Percentiles rank a stretch among this genome's conserved stretches.
Evolutionary conservation across 352 stramenopile species (phyloP).

Genomic region (Pythium aquatile): DNA sequence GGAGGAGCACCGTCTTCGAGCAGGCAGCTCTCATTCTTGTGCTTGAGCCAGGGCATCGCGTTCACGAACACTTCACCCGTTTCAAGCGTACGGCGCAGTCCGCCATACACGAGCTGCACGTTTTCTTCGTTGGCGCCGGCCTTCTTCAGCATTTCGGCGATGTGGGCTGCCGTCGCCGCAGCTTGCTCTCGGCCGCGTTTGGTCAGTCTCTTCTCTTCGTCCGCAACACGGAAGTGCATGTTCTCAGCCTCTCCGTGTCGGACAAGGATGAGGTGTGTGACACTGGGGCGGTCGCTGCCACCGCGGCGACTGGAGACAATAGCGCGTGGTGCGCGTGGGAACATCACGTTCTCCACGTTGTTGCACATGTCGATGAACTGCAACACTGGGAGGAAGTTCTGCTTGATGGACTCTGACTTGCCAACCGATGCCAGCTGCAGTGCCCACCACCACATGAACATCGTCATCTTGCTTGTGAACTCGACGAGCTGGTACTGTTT

Average conservation of each 20-base stretch:
- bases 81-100: slow-evolving; percentile 63
- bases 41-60: slow-evolving; percentile 65
- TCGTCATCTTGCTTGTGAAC: slow-evolving; percentile 50
- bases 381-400: slow-evolving; percentile 37
- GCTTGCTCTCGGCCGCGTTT: slow-evolving; percentile 57
- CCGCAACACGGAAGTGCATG: slow-evolving; percentile 77
- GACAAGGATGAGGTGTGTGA: slow-evolving; percentile 70
- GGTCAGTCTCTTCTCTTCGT: slow-evolving; percentile 75
- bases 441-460: slow-evolving; percentile 80
- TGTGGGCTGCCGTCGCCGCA: slow-evolving; percentile 42
- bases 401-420: slow-evolving; percentile 43
- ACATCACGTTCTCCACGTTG: slow-evolving; percentile 62
- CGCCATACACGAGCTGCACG: slow-evolving; percentile 68
- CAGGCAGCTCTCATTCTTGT: slow-evolving; percentile 67
- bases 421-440: slow-evolving; percentile 56
- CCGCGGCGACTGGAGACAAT: background rate
- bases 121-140: slow-evolving; percentile 28
- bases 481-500: slow-evolving; percentile 37
- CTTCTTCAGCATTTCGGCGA: slow-evolving; percentile 48
- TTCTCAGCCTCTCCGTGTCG: slow-evolving; percentile 80
- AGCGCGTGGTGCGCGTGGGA: slow-evolving; percentile 36
- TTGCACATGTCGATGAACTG: slow-evolving; percentile 53
- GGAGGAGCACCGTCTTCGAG: slow-evolving; percentile 70
- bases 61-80: slow-evolving; percentile 55
- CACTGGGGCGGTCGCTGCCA: slow-evolving; percentile 23